Evolutionary conservation across 495 filamentous ascomycete genomes (phyloP).

Genomic region (Hamigera avellanea): DNA sequence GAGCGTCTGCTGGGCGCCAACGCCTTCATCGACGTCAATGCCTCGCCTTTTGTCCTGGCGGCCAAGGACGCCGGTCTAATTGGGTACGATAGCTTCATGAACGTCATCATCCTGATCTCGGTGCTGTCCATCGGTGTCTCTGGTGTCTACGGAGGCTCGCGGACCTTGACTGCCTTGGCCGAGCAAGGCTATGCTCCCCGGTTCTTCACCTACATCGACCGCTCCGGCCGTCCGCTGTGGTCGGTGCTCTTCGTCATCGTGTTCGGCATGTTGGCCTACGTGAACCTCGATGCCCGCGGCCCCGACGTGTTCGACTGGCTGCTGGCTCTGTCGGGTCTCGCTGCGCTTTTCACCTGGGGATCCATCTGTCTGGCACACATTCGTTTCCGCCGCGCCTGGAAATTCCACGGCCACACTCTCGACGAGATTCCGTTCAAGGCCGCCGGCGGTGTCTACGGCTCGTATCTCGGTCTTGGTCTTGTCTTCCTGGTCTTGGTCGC

Average conservation of each 20-base stretch:
- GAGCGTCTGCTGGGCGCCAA: constrained; percentile 22
- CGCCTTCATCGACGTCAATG: neutral
- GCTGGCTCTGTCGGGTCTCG: constrained; percentile 34
- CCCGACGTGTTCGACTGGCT: constrained; percentile 44
- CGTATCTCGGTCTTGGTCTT: constrained; percentile 45
- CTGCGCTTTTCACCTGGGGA: constrained; percentile 40
- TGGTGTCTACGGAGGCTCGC: constrained; percentile 43
- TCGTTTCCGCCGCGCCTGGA: constrained; percentile 49
- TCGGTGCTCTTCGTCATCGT: constrained; percentile 31
- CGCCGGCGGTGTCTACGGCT: constrained; percentile 47
- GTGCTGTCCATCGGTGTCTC: constrained; percentile 27
- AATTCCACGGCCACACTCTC: constrained; percentile 39
- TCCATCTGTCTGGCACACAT: constrained; percentile 39
- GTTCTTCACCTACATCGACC: constrained; percentile 43
- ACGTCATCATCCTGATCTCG: constrained; percentile 16
- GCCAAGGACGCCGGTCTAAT: constrained; percentile 41
- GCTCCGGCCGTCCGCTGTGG: constrained; percentile 43
- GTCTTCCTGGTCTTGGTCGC: constrained; percentile 47
- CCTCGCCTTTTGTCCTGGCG: constrained; percentile 43
- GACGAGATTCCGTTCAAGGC: constrained; percentile 59
- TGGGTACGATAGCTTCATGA: constrained; percentile 7
- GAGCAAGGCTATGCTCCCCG: constrained; percentile 41
- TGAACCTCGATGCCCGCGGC: constrained; percentile 30
- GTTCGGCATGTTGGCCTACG: constrained; percentile 43
- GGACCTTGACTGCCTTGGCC: constrained; percentile 49